phyloP scores from a whole-genome alignment of 768 basidiomycete genomes.

The Boletus barrowsii region DNA sequence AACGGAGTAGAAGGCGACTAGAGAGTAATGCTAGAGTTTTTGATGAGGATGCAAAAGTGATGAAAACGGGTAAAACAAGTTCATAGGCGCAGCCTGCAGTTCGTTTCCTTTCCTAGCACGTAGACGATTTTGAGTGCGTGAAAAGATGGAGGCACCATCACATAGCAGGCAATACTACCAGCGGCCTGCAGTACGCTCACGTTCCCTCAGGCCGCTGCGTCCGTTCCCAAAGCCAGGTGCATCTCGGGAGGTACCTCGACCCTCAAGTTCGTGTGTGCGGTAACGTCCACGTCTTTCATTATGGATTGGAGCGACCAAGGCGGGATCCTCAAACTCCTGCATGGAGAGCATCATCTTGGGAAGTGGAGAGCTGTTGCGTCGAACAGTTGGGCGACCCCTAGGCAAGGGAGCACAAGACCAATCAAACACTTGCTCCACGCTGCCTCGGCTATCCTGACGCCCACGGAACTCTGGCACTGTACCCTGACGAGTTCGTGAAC shows the following conservation, averaged over 20 bases:
- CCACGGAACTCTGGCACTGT: slow-evolving; percentile 11
- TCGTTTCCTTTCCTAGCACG: slow-evolving; percentile 14
- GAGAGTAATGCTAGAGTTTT: slow-evolving; percentile 27
- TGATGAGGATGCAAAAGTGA: slow-evolving; percentile 22
- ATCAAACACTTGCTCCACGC: slow-evolving; percentile 45
- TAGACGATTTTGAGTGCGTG: slow-evolving; percentile 12
- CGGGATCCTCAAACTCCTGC: slow-evolving; percentile 33
- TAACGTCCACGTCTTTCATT: slow-evolving; percentile 50
- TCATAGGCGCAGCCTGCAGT: slow-evolving; percentile 25
- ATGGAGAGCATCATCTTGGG: slow-evolving; percentile 44
- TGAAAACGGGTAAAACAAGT: slow-evolving; percentile 9
- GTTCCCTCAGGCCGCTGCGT: slow-evolving; percentile 57
- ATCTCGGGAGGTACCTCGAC: slow-evolving; percentile 35
- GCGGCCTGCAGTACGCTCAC: slow-evolving; percentile 33
- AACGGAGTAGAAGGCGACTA: slow-evolving; percentile 29
- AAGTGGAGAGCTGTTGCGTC: slow-evolving; percentile 59
- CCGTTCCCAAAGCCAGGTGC: slow-evolving; percentile 65
- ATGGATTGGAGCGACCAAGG: slow-evolving; percentile 21
- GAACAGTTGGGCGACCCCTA: slow-evolving; percentile 44
- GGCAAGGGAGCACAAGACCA: slow-evolving; percentile 42
- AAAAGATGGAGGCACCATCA: neutral
- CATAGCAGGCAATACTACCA: slow-evolving; percentile 18
- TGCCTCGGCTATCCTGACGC: slow-evolving; percentile 28
- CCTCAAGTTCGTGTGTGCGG: slow-evolving; percentile 52
- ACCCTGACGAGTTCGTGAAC: slow-evolving; percentile 33